Percentiles rank a stretch among this genome's conserved stretches.
phyloP scores from a whole-genome alignment of 345 rosid genomes.

The Bretschneidera sinensis region DNA sequence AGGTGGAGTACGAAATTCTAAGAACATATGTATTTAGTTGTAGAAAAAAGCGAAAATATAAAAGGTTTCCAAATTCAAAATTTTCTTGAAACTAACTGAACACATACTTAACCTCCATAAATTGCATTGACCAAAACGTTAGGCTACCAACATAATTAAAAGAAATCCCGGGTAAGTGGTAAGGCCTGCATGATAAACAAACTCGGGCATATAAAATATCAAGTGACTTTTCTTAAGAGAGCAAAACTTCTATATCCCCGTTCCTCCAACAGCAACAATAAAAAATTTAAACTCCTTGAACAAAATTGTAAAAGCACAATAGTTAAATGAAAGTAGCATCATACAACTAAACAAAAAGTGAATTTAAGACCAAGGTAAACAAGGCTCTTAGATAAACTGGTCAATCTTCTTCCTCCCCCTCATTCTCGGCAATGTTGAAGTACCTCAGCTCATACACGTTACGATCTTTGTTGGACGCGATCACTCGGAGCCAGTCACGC shows the following conservation, averaged over 20 bases:
- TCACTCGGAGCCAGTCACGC: slow-evolving; percentile 91
- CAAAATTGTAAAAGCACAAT: background rate
- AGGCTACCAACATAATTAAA: too few relatives aligned
- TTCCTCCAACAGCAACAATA: background rate
- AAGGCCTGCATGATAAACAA: too few relatives aligned
- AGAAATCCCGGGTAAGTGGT: too few relatives aligned
- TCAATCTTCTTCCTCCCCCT: slow-evolving; percentile 84
- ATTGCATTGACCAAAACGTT: too few relatives aligned
- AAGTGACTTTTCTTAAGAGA: background rate
- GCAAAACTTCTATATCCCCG: background rate
- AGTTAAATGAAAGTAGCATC: slow-evolving; percentile 1
- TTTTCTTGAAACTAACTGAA: too few relatives aligned
- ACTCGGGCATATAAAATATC: background rate
- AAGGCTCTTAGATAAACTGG: background rate
- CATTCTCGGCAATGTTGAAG: slow-evolving; percentile 96
- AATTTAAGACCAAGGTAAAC: slow-evolving; percentile 3
- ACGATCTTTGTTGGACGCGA: slow-evolving; percentile 83
- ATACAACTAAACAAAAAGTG: slow-evolving; percentile 13
- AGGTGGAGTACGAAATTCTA: too few relatives aligned
- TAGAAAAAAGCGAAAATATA: too few relatives aligned
- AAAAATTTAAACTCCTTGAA: background rate
- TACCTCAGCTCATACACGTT: slow-evolving; percentile 80
- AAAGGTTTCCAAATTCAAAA: too few relatives aligned
- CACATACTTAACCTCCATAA: too few relatives aligned
- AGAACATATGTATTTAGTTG: too few relatives aligned